Evolutionary conservation across 371 early-diverging fungal species (phyloP), one percentile per base, ranked within the genome.

Genomic region (Rhizomucor pusillus): DNA sequence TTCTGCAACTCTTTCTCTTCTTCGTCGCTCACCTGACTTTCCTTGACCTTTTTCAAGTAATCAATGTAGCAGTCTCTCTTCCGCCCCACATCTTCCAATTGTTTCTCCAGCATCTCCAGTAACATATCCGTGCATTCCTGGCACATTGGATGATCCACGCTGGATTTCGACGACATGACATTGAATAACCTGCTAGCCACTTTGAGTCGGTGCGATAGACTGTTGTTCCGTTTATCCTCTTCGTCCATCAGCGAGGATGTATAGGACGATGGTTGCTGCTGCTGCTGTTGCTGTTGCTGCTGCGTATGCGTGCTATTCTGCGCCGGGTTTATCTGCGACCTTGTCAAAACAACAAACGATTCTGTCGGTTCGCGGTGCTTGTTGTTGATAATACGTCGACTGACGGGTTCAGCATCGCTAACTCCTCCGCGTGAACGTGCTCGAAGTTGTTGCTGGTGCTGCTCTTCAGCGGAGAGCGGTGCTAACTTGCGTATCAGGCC

Each of bases 101-200:
- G 82, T 49, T 83, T 83, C 48, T 87, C 85, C 50, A 96, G 67
- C 23, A 71, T 69, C 35, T 88, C 82, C 36, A 85, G 50, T 46
- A 93, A 58, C 63, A 88, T 80, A 50, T 93, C 93, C 1, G 91
- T 88, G 56, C 97, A 96, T 46, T 90, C 92, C 51, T 88, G 86
- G 65, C 97, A 96, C 66, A 94, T 78, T 11, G 94, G 93, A 55
- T 94, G 94, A 56, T 89, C 87, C 3, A 87, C 80, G 37, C 86
- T 82, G 3, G 89, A 82, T 56, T 80, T 79, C 3, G 81, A 77
- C 0, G 86, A 85, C 74, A 89, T 82, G 52, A 89, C 53, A 44
- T 87, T 86, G 69, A 89, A 89, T 18, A 91, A 61, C 20, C 82
- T 79, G 45, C 71, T 81, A 3, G 87, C 84, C 0, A 87, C 81